phyloP scores from a whole-genome alignment of 176 grass and related monocot species.

The Oryza australiensis region DNA sequence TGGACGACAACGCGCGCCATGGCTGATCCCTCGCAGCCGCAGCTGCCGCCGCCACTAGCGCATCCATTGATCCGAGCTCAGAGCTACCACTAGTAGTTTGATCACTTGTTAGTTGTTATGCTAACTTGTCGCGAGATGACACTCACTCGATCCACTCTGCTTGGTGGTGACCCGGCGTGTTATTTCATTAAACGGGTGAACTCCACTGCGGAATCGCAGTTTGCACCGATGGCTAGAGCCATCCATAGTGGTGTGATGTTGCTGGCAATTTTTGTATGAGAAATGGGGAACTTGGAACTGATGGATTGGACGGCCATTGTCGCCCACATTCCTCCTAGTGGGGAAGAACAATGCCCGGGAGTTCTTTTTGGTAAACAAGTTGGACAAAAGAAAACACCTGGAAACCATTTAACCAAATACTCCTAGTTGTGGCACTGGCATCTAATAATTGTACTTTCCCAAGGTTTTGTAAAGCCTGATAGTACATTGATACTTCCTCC shows the following conservation, averaged over 20 bases:
- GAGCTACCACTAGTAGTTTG: background rate
- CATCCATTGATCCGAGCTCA: constrained; percentile 21
- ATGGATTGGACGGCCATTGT: constrained; percentile 34
- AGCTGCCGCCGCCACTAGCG: background rate
- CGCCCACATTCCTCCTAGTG: constrained; percentile 20
- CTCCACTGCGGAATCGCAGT: background rate
- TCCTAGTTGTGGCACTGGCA: constrained; percentile 3
- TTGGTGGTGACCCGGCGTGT: too few species aligned
- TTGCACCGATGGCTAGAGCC: background rate
- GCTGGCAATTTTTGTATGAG: background rate
- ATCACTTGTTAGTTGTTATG: too few species aligned
- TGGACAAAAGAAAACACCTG: background rate
- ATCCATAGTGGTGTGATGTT: background rate
- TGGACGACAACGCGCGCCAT: too few species aligned
- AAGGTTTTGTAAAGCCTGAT: background rate
- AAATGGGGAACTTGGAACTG: constrained; percentile 4
- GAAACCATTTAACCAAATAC: background rate
- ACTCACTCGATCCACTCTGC: too few species aligned
- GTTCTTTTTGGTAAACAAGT: background rate
- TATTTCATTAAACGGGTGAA: too few species aligned
- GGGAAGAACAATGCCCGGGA: background rate
- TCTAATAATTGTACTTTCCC: background rate
- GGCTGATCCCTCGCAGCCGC: background rate
- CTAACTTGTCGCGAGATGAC: too few species aligned
- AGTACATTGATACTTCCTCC: too few species aligned